Evolutionary conservation across 2,329 filamentous ascomycete genomes (phyloP).

Genomic region (Fusarium sp.): DNA sequence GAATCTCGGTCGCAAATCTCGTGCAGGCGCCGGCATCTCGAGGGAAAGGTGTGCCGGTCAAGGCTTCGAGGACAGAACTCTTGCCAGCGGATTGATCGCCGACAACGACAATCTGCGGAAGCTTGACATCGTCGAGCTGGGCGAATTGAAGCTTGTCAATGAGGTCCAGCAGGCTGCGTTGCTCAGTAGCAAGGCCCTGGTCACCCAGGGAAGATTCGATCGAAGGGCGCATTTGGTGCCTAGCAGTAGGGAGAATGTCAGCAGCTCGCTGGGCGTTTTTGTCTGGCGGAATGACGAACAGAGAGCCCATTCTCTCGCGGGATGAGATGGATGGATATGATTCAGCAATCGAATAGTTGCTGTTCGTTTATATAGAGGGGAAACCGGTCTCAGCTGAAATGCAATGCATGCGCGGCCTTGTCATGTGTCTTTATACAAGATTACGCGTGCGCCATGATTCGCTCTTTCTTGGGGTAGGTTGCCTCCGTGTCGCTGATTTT

Average conservation of each 20-base stretch:
- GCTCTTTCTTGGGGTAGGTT: constrained; percentile 30
- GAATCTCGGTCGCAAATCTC: constrained; percentile 66
- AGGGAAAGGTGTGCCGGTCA: constrained; percentile 68
- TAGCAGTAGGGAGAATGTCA: constrained; percentile 40
- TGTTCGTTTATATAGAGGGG: constrained; percentile 1
- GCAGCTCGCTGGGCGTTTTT: constrained; percentile 27
- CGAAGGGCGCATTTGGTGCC: constrained; percentile 50
- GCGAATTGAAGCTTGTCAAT: constrained; percentile 63
- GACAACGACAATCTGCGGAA: constrained; percentile 69
- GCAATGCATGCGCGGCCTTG: constrained; percentile 15
- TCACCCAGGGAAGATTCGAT: constrained; percentile 59
- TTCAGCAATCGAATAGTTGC: background rate
- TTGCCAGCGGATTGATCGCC: constrained; percentile 71
- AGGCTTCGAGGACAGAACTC: constrained; percentile 68
- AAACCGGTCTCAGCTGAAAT: background rate
- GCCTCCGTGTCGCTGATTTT: constrained; percentile 23
- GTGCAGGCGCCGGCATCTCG: constrained; percentile 67
- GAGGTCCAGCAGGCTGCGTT: constrained; percentile 64
- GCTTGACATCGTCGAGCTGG: constrained; percentile 60
- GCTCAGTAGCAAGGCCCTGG: constrained; percentile 61
- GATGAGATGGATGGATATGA: constrained; percentile 1
- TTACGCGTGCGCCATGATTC: constrained; percentile 35
- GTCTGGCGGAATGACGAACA: constrained; percentile 40
- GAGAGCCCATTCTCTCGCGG: constrained; percentile 41
- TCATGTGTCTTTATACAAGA: constrained; percentile 35